Evolutionary conservation across 768 basidiomycete species (phyloP).

Genomic region (Serendipita sp.): DNA sequence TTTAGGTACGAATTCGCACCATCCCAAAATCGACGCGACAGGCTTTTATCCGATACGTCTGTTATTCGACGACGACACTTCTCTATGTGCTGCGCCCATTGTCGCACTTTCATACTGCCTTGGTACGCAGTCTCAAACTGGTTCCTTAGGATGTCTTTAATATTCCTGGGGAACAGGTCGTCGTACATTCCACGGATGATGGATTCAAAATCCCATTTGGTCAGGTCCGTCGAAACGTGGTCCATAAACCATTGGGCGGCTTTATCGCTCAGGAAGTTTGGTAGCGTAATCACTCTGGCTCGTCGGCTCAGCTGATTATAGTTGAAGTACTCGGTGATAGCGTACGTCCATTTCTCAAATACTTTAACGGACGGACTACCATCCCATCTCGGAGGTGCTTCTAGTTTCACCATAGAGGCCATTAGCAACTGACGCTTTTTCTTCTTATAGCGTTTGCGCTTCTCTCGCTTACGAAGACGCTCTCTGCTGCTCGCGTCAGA

Average conservation of each 20-base stretch:
- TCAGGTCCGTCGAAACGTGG: slow-evolving; percentile 16
- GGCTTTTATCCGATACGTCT: slow-evolving; percentile 15
- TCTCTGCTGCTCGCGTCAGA: no score
- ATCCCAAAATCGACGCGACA: slow-evolving; percentile 23
- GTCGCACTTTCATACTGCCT: slow-evolving; percentile 16
- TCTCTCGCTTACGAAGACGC: background rate
- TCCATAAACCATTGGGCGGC: slow-evolving; percentile 22
- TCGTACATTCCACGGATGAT: slow-evolving; percentile 24
- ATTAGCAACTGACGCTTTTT: background rate
- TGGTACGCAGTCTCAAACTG: slow-evolving; percentile 17
- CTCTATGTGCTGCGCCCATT: slow-evolving; percentile 23
- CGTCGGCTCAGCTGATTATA: background rate
- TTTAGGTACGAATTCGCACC: slow-evolving; percentile 19
- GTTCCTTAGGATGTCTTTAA: slow-evolving; percentile 15
- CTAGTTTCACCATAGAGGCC: background rate
- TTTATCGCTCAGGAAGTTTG: slow-evolving; percentile 18
- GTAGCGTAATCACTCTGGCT: background rate
- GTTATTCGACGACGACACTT: slow-evolving; percentile 23
- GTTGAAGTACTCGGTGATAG: background rate
- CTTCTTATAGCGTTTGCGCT: background rate
- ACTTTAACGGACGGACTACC: background rate
- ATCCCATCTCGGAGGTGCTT: background rate
- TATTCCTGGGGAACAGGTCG: slow-evolving; percentile 24
- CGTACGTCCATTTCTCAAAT: background rate
- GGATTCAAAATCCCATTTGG: slow-evolving; percentile 17